Evolutionary conservation across 2,329 filamentous ascomycete genomes (phyloP).

Genomic region (Dichotomopilus funicola): DNA sequence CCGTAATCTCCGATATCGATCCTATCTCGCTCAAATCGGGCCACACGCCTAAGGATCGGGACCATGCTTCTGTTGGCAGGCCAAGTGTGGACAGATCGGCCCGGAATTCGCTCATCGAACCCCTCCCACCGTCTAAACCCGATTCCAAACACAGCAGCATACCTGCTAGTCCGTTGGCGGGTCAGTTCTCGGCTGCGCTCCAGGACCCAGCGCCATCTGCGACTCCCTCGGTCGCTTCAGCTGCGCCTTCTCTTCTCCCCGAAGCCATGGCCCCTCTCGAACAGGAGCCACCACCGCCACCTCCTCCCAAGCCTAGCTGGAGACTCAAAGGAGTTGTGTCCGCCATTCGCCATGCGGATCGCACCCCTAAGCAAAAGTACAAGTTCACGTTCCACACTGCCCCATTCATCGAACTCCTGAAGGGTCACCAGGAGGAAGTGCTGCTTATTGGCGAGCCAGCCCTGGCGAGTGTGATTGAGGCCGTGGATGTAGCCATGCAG

Average conservation of each 20-base stretch:
- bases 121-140: conserved; percentile 24
- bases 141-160: conserved; percentile 24
- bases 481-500: conserved; percentile 72
- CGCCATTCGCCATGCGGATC: conserved; percentile 91
- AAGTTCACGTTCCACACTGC: conserved; percentile 98
- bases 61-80: conserved; percentile 20
- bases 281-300: conserved; percentile 55
- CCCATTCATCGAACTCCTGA: conserved; percentile 89
- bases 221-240: conserved; percentile 35
- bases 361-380: conserved; percentile 98
- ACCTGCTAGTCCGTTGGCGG: conserved; percentile 21
- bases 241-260: conserved; percentile 33
- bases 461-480: conserved; percentile 78
- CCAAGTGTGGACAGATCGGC: conserved; percentile 21
- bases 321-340: conserved; percentile 97
- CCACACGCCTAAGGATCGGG: conserved; percentile 25
- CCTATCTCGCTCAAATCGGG: conserved; percentile 33
- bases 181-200: conserved; percentile 20
- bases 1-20: conserved; percentile 35
- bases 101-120: conserved; percentile 15
- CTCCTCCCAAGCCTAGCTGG: conserved; percentile 85
- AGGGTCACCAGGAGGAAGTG: conserved; percentile 94
- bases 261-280: conserved; percentile 26
- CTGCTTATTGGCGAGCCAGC: conserved; percentile 88
- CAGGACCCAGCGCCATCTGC: conserved; percentile 31